A percentile compares a stretch with the other conserved stretches of the same genome.
Evolutionary conservation across 2,329 filamentous ascomycete species (phyloP).

Genomic region (Aspergillus sp.): DNA sequence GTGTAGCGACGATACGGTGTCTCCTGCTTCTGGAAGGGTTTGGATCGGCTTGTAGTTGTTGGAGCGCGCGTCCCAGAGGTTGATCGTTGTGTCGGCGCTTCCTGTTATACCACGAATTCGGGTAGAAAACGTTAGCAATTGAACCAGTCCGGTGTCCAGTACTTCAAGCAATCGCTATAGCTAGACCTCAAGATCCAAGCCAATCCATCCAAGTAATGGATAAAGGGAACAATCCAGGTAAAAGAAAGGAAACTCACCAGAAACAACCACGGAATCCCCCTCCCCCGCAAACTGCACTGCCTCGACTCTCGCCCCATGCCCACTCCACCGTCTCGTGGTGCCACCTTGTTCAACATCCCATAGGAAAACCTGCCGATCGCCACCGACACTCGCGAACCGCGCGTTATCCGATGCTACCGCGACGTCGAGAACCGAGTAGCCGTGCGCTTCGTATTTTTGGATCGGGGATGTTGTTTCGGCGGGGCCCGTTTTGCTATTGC

Average conservation of each 20-base stretch:
- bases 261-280: slow-evolving; percentile 70
- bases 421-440: slow-evolving; percentile 86
- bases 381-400: slow-evolving; percentile 81
- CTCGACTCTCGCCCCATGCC: slow-evolving; percentile 74
- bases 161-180: no score
- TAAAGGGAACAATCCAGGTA: no score
- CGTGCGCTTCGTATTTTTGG: slow-evolving; percentile 85
- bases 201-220: no score
- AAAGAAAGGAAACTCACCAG: slow-evolving; percentile 37
- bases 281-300: slow-evolving; percentile 75
- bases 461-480: slow-evolving; percentile 59
- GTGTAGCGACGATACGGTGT: slow-evolving; percentile 43
- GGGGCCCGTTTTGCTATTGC: slow-evolving; percentile 27
- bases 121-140: neutral
- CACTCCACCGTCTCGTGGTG: slow-evolving; percentile 72
- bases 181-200: no score
- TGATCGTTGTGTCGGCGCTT: slow-evolving; percentile 45
- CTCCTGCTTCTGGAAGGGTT: slow-evolving; percentile 40
- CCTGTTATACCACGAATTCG: slow-evolving; percentile 23
- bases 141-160: no score
- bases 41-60: slow-evolving; percentile 44
- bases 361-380: slow-evolving; percentile 85
- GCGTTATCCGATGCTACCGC: slow-evolving; percentile 73
- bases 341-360: slow-evolving; percentile 87
- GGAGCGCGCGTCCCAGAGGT: slow-evolving; percentile 44